phyloP scores from a whole-genome alignment of 106 monocot species.

The Phalaenopsis equestris region DNA sequence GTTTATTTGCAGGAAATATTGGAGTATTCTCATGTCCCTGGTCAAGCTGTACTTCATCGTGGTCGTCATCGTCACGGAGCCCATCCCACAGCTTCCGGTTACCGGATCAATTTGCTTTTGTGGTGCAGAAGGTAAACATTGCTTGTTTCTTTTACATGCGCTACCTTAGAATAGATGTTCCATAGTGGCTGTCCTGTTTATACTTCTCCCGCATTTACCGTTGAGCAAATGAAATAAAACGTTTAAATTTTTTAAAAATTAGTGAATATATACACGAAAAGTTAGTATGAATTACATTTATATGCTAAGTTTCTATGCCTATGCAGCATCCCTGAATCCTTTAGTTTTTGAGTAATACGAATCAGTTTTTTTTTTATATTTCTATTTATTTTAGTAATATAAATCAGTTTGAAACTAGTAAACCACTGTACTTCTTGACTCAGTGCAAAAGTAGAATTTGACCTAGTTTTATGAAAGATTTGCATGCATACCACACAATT shows the following conservation, averaged over 20 bases:
- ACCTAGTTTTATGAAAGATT: too few species aligned
- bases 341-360: too few species aligned
- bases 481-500: too few species aligned
- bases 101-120: conserved; percentile 81
- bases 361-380: too few species aligned
- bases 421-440: too few species aligned
- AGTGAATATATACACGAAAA: too few species aligned
- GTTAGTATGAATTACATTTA: neutral
- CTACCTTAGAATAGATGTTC: neutral
- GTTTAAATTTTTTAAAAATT: too few species aligned
- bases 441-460: too few species aligned
- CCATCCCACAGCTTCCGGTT: conserved; percentile 68
- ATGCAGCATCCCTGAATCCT: neutral
- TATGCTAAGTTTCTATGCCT: neutral
- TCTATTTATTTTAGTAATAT: too few species aligned
- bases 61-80: conserved; percentile 97
- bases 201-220: neutral
- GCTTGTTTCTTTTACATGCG: neutral
- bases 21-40: conserved; percentile 78
- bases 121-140: conserved; percentile 85
- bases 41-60: conserved; percentile 84
- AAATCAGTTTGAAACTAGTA: too few species aligned
- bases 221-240: neutral
- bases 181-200: neutral
- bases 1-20: conserved; percentile 54